Conservation (phyloP, 257 asterid genomes). For the Henckelia pumila region DNA sequence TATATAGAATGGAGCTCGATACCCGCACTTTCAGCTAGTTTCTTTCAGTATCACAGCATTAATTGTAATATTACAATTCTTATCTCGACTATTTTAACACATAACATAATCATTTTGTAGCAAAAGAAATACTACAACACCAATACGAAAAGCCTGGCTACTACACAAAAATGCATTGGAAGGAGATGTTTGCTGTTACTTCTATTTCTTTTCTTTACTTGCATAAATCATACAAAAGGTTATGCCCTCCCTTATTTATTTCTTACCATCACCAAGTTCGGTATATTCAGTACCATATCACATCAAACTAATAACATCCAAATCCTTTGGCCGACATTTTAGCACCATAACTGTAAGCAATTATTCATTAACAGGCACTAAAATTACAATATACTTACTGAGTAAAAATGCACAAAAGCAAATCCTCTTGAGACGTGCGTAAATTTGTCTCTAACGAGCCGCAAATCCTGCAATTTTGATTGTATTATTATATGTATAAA, state of each 20-base stretch:
- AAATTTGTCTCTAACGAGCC: slow-evolving; percentile 96
- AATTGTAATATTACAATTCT: too few species aligned
- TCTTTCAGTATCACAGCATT: too few species aligned
- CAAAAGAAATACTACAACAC: too few species aligned
- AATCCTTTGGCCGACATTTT: too few species aligned
- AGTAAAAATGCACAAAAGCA: slow-evolving; percentile 87
- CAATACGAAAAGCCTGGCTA: too few species aligned
- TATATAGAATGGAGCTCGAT: too few species aligned
- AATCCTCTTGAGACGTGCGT: slow-evolving; percentile 98
- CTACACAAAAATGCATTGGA: too few species aligned
- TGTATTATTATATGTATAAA: slow-evolving; percentile 20
- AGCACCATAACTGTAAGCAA: background rate
- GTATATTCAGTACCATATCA: too few species aligned
- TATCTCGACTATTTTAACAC: too few species aligned
- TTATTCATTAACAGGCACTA: slow-evolving; percentile 5
- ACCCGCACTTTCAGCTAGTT: too few species aligned
- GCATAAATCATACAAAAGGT: background rate
- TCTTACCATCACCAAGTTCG: background rate
- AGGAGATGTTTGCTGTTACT: background rate
- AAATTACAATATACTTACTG: slow-evolving; percentile 47
- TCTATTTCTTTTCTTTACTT: background rate
- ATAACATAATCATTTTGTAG: too few species aligned
- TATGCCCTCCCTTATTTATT: background rate
- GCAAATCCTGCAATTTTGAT: slow-evolving; percentile 66
- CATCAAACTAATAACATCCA: too few species aligned